These are phyloP conservation scores for Colletotrichum magnum DNA, from an alignment of 2,329 filamentous ascomycete species.

Conservation along the genomic window DNA sequence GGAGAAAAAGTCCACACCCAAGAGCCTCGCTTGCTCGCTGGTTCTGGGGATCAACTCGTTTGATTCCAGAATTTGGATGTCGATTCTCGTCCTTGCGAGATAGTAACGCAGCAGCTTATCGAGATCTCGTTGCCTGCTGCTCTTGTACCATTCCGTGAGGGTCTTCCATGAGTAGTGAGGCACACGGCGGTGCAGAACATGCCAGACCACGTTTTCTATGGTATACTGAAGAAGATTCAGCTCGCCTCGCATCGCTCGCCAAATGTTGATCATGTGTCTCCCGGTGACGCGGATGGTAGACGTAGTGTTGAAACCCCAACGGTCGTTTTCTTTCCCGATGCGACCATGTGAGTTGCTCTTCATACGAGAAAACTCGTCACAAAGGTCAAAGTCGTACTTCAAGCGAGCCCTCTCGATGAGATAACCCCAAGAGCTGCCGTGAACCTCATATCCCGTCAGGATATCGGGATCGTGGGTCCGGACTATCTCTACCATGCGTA, in stretches of 20 bases:
- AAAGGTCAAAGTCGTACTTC: conserved; percentile 92
- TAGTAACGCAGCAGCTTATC: conserved; percentile 85
- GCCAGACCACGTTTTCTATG: conserved; percentile 95
- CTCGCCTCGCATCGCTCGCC: conserved; percentile 95
- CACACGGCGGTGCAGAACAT: conserved; percentile 87
- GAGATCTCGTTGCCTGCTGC: conserved; percentile 76
- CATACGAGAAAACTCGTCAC: conserved; percentile 91
- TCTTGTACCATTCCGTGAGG: conserved; percentile 86
- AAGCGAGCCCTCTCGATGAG: conserved; percentile 88
- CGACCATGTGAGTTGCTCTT: conserved; percentile 86
- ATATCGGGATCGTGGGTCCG: conserved; percentile 90
- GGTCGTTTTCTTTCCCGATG: conserved; percentile 88
- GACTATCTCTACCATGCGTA: conserved; percentile 89
- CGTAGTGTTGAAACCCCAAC: conserved; percentile 95
- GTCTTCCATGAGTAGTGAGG: conserved; percentile 88
- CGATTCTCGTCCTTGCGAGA: conserved; percentile 79
- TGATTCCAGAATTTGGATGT: conserved; percentile 90
- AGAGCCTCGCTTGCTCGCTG: conserved; percentile 91
- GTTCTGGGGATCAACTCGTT: conserved; percentile 92
- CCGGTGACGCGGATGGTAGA: conserved; percentile 95
- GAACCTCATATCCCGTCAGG: conserved; percentile 94
- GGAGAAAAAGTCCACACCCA: conserved; percentile 97
- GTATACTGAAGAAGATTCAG: conserved; percentile 94
- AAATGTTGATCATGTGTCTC: conserved; percentile 96
- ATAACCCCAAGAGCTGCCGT: conserved; percentile 95